These are phyloP conservation scores for Trichophyton verrucosum DNA, from an alignment of 2,329 filamentous ascomycete genomes.

Conservation along the genomic window DNA sequence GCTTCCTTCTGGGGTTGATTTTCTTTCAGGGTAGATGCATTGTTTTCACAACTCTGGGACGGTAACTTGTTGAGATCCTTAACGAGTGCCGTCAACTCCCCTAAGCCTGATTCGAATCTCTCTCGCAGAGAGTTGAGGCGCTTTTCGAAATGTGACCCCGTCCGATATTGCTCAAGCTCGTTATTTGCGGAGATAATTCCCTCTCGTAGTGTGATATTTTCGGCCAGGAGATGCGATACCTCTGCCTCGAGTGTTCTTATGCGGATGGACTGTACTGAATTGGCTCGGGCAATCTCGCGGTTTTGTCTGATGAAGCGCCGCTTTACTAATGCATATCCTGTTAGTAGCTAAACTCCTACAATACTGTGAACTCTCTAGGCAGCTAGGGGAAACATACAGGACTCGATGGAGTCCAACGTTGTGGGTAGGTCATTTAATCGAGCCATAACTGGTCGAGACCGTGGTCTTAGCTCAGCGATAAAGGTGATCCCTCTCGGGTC, in stretches of 20 bases:
- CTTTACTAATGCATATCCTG: slow-evolving; percentile 38
- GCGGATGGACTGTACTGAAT: slow-evolving; percentile 51
- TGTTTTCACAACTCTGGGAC: slow-evolving; percentile 13
- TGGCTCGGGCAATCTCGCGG: slow-evolving; percentile 51
- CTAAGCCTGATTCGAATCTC: slow-evolving; percentile 44
- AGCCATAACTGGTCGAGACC: slow-evolving; percentile 28
- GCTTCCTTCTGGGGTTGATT: background rate
- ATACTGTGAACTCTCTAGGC: background rate
- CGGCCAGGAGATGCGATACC: slow-evolving; percentile 45
- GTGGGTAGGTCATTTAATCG: slow-evolving; percentile 37
- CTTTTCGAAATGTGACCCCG: slow-evolving; percentile 33
- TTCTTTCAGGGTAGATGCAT: background rate
- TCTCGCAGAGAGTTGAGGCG: slow-evolving; percentile 42
- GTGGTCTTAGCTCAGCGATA: background rate
- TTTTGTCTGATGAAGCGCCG: slow-evolving; percentile 54
- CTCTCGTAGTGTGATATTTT: slow-evolving; percentile 49
- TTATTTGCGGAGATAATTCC: slow-evolving; percentile 46
- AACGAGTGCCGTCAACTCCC: slow-evolving; percentile 43
- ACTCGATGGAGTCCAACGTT: slow-evolving; percentile 36
- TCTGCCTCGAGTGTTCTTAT: slow-evolving; percentile 54
- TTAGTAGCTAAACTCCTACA: background rate
- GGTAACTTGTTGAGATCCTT: slow-evolving; percentile 41
- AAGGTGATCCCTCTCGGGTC: background rate
- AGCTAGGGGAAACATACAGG: slow-evolving; percentile 26
- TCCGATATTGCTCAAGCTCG: slow-evolving; percentile 39